Base-by-base conservation (phyloP, 495 filamentous ascomycete species). In the Letharia columbiana region DNA sequence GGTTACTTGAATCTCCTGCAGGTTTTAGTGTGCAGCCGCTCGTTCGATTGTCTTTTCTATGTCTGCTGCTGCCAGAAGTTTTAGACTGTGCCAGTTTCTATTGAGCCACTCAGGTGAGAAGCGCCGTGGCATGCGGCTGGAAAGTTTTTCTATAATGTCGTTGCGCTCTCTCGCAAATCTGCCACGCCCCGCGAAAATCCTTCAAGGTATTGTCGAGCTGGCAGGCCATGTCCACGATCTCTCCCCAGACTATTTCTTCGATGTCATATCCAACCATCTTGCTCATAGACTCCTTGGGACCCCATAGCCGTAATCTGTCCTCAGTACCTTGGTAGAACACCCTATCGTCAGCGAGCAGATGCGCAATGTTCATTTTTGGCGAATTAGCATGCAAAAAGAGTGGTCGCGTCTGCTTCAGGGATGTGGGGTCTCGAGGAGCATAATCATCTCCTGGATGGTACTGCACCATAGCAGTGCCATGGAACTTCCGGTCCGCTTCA, bases 401-500 rank as follows among this genome's bases (percentile, higher is more conserved):
- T 0, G 47, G 62, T 10, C 73, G 64, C 8, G 56, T 20, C 57
- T 50, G 58, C 44, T 40, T 67, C 35, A 67, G 65, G 2, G 54
- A 50, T 8, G 45, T 41, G 3, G 42, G n/a, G 5, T 49, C 41
- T 20, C 33, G 37, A 23, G 59, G 20, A 6, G 67, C 62, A 47
- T 52, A 68, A 31, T 84, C 82, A 63, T 78, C 77, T 9, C 73
- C 70, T 0, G 82, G 81, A 66, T 82, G 76, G 28, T 78, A 74
- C 68, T 83, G 81, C 10, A 75, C 76, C 77, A 81, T 79, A 31
- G 77, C 80, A 0, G 75, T 77, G 4, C 76, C 74, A 9, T 76
- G 73, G 33, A 78, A 70, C 17, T 60, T 45, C 7, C 35, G 42
- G 15, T 60, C 47, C 17, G 31, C n/a, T 15, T 71, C 68, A 63